phyloP scores from a whole-genome alignment of 1,139 yeast species.

The Candida neerlandica region DNA sequence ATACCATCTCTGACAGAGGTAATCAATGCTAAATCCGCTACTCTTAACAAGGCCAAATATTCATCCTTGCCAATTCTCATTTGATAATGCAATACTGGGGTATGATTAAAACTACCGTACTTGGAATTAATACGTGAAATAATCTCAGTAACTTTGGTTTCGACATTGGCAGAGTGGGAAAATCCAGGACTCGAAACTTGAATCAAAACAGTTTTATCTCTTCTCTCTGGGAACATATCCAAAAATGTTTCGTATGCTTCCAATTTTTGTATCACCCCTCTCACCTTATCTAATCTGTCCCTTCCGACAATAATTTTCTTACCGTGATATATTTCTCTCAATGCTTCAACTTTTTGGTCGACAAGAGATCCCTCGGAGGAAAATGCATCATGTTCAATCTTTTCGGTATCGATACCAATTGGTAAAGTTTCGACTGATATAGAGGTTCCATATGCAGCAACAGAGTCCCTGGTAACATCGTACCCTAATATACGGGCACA shows the following conservation, averaged over 20 bases:
- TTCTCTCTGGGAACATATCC: slow-evolving; percentile 90
- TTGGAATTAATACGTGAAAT: slow-evolving; percentile 79
- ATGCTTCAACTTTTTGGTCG: slow-evolving; percentile 45
- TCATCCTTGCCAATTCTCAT: slow-evolving; percentile 87
- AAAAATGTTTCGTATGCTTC: slow-evolving; percentile 83
- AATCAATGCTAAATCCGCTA: slow-evolving; percentile 86
- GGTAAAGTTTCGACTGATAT: slow-evolving; percentile 78
- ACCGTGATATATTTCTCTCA: slow-evolving; percentile 69
- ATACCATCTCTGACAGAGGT: slow-evolving; percentile 95
- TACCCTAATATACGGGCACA: slow-evolving; percentile 82
- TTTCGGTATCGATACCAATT: slow-evolving; percentile 78
- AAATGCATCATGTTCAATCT: slow-evolving; percentile 63
- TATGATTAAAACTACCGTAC: slow-evolving; percentile 75
- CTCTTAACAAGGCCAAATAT: slow-evolving; percentile 82
- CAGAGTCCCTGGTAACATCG: slow-evolving; percentile 57
- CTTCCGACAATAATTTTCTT: slow-evolving; percentile 82
- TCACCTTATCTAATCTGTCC: slow-evolving; percentile 75
- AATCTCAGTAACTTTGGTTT: slow-evolving; percentile 77
- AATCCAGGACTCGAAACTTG: slow-evolving; percentile 88
- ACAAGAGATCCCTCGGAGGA: slow-evolving; percentile 26
- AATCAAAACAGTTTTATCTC: slow-evolving; percentile 81
- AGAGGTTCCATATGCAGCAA: slow-evolving; percentile 75
- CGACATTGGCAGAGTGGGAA: slow-evolving; percentile 60
- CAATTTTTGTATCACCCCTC: slow-evolving; percentile 81
- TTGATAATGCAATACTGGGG: slow-evolving; percentile 91